These are phyloP conservation scores for Lathyrus sativus DNA, from an alignment of 306 rosid genomes.

Conservation along the genomic window DNA sequence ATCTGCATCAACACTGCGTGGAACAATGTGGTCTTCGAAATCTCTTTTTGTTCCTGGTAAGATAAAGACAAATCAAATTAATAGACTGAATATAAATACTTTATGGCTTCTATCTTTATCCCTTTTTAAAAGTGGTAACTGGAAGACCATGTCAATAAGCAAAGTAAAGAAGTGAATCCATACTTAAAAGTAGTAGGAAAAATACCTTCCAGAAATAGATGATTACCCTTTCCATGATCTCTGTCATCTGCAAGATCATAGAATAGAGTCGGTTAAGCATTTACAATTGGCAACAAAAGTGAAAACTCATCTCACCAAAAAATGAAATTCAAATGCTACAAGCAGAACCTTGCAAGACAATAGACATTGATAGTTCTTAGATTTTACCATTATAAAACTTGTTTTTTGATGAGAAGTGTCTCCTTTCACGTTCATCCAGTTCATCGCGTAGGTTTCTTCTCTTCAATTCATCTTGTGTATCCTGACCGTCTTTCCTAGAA, in stretches of 20 bases:
- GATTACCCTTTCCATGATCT: slow-evolving; percentile 77
- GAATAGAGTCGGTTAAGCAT: slow-evolving; percentile 31
- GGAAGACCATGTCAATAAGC: not conserved
- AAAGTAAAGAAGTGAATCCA: slow-evolving; percentile 20
- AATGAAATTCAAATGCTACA: slow-evolving; percentile 9
- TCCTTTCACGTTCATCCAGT: slow-evolving; percentile 86
- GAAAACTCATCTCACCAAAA: not conserved
- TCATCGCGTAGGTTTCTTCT: slow-evolving; percentile 88
- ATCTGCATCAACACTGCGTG: slow-evolving; percentile 88
- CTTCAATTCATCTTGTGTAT: slow-evolving; percentile 79
- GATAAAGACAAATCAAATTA: slow-evolving; percentile 29
- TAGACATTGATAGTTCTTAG: slow-evolving; percentile 28
- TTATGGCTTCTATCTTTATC: not conserved
- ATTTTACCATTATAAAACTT: slow-evolving; percentile 68
- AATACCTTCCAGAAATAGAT: slow-evolving; percentile 79
- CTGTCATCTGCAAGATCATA: slow-evolving; percentile 74
- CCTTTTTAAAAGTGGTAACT: not conserved
- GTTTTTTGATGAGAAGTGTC: slow-evolving; percentile 88
- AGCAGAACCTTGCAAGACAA: not conserved
- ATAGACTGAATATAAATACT: not conserved
- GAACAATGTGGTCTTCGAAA: slow-evolving; percentile 75
- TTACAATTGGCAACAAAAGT: slow-evolving; percentile 1
- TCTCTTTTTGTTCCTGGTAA: slow-evolving; percentile 71
- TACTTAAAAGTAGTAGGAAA: not conserved
- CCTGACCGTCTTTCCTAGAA: slow-evolving; percentile 86